A percentile compares a stretch with the other conserved stretches of the same genome.
Conservation (phyloP, 257 asterid species). For the Verbascum thapsus region DNA sequence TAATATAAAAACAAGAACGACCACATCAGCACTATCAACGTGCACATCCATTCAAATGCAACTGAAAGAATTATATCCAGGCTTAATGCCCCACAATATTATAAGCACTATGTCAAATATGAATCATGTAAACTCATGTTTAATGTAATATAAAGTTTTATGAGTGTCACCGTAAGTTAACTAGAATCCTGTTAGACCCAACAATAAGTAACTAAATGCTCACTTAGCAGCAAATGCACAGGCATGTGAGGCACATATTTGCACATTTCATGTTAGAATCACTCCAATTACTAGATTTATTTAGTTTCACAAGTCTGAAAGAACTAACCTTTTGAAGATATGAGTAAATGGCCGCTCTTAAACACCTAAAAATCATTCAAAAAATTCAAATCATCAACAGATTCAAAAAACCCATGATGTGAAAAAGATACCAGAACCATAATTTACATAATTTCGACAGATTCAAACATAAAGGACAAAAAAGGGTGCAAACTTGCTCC, state of each 20-base stretch:
- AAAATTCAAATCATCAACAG: constrained; percentile 22
- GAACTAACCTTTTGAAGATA: constrained; percentile 91
- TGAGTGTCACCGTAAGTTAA: background rate
- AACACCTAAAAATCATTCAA: constrained; percentile 66
- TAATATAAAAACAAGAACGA: background rate
- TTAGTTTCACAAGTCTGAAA: constrained; percentile 19
- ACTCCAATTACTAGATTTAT: constrained; percentile 1
- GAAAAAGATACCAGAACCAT: constrained; percentile 18
- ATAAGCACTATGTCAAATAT: background rate
- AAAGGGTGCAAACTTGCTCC: constrained; percentile 5
- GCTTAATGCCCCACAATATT: background rate
- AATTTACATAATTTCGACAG: constrained; percentile 14
- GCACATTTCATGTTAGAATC: background rate
- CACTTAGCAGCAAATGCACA: constrained; percentile 8
- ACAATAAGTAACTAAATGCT: constrained; percentile 18
- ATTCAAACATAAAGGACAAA: constrained; percentile 11
- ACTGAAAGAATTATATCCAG: constrained; percentile 5
- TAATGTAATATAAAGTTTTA: background rate
- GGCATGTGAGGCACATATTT: constrained; percentile 15
- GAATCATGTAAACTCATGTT: background rate
- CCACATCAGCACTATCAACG: constrained; percentile 13
- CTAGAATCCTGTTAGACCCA: background rate
- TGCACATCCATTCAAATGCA: constrained; percentile 12
- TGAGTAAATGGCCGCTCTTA: constrained; percentile 97
- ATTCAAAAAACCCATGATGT: constrained; percentile 26